These are phyloP conservation scores for Ocimum tenuiflorum DNA, from an alignment of 257 asterid genomes.

Conservation along the genomic window DNA sequence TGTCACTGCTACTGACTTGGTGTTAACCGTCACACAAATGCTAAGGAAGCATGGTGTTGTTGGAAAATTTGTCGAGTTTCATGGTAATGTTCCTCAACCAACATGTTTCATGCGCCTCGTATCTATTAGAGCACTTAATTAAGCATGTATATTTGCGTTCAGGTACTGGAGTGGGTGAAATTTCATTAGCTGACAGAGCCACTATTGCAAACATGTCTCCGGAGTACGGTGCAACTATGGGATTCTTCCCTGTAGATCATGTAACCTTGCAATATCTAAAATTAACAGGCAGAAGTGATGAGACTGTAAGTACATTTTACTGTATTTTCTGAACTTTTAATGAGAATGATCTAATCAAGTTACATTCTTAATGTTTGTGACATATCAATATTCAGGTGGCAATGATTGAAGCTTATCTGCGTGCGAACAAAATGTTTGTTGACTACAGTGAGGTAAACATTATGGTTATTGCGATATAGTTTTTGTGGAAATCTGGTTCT, in stretches of 20 bases:
- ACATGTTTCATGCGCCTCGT: not conserved
- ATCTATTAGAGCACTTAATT: slow-evolving; percentile 3
- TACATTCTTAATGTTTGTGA: not conserved
- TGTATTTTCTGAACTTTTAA: not conserved
- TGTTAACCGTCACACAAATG: slow-evolving; percentile 79
- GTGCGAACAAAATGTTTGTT: slow-evolving; percentile 86
- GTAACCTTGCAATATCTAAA: slow-evolving; percentile 83
- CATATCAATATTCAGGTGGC: slow-evolving; percentile 44
- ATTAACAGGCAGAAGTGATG: slow-evolving; percentile 93
- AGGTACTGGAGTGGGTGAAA: slow-evolving; percentile 77
- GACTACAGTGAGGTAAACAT: slow-evolving; percentile 71
- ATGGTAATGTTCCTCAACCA: slow-evolving; percentile 35
- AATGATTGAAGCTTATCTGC: slow-evolving; percentile 93
- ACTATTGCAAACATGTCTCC: slow-evolving; percentile 99
- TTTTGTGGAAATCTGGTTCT: not conserved
- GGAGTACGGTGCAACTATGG: slow-evolving; percentile 98
- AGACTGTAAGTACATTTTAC: slow-evolving; percentile 51
- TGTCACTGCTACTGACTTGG: slow-evolving; percentile 93
- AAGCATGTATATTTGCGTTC: slow-evolving; percentile 18
- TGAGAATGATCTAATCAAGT: not conserved
- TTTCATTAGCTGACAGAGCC: slow-evolving; percentile 97
- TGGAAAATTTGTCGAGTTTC: slow-evolving; percentile 77
- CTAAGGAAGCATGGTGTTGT: slow-evolving; percentile 89
- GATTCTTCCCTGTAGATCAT: slow-evolving; percentile 95
- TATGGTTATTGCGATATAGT: not conserved